Conservation (phyloP, 1,284 basidiomycete species). For the Trichosporon sp. region DNA sequence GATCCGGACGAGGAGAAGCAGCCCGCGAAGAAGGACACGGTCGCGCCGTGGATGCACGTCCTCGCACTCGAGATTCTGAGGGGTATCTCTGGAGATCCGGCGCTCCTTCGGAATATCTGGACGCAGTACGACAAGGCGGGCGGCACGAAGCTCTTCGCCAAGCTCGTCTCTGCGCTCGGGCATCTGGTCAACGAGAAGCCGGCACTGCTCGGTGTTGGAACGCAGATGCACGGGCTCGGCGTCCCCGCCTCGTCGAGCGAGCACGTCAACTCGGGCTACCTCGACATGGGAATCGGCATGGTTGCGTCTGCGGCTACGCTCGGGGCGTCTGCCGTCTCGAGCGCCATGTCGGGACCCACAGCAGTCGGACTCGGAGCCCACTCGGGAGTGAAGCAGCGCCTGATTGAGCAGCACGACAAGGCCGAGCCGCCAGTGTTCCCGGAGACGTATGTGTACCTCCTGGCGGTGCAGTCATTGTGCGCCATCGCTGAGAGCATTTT, state of each 20-base stretch:
- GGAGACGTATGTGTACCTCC: slow-evolving; percentile 87
- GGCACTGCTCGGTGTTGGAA: slow-evolving; percentile 71
- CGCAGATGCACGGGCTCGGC: slow-evolving; percentile 78
- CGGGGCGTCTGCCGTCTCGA: slow-evolving; percentile 70
- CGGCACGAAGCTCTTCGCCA: slow-evolving; percentile 69
- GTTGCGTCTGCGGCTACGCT: slow-evolving; percentile 79
- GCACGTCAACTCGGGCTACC: slow-evolving; percentile 46
- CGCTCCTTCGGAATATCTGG: slow-evolving; percentile 78
- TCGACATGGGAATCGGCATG: slow-evolving; percentile 77
- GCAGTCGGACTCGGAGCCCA: slow-evolving; percentile 67
- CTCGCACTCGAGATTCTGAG: slow-evolving; percentile 88
- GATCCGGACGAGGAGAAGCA: slow-evolving; percentile 59
- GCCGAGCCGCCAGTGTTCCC: slow-evolving; percentile 89
- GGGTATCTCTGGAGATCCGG: slow-evolving; percentile 80
- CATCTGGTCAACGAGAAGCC: slow-evolving; percentile 85
- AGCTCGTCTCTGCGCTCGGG: slow-evolving; percentile 78
- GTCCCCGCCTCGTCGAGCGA: slow-evolving; percentile 54
- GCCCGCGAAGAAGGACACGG: slow-evolving; percentile 33
- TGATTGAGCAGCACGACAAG: slow-evolving; percentile 96
- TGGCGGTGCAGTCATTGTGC: slow-evolving; percentile 84
- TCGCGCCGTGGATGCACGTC: slow-evolving; percentile 81
- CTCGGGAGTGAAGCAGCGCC: slow-evolving; percentile 81
- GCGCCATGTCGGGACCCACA: slow-evolving; percentile 67
- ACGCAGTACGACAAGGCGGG: slow-evolving; percentile 70
- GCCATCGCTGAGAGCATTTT: slow-evolving; percentile 87